phyloP scores from a whole-genome alignment of 805 yeast species.

The Schizosaccharomyces cryophilus region DNA sequence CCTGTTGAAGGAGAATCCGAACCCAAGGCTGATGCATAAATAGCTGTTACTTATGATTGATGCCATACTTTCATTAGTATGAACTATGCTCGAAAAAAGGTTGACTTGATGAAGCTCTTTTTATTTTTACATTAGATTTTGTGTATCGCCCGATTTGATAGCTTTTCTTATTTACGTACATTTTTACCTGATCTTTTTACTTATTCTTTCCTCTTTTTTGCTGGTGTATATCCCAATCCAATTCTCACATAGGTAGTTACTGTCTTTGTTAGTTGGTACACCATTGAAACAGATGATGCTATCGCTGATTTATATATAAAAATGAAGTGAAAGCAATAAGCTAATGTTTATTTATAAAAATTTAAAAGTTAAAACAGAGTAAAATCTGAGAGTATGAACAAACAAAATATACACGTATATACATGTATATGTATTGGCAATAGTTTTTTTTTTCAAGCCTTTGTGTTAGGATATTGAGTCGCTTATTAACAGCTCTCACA shows the following conservation, averaged over 20 bases:
- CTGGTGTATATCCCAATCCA: no score
- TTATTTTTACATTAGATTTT: not conserved
- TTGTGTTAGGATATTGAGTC: no score
- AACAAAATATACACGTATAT: no score
- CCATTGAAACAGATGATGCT: no score
- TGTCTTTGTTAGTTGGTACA: not conserved
- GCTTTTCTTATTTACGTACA: not conserved
- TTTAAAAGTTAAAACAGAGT: no score
- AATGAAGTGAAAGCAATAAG: no score
- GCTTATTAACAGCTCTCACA: no score
- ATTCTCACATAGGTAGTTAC: not conserved
- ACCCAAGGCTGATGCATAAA: not conserved
- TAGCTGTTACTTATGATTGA: not conserved
- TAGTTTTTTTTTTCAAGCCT: no score
- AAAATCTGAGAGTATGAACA: no score
- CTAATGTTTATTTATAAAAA: no score
- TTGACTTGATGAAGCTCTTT: not conserved
- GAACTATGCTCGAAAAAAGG: not conserved
- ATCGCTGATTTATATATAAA: no score
- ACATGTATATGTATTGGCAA: no score
- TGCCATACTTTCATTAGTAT: not conserved
- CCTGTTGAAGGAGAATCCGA: not conserved
- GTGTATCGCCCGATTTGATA: not conserved
- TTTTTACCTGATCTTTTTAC: not conserved
- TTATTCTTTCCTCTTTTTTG: not conserved